Conservation (phyloP, 2,329 filamentous ascomycete genomes). For the Sphaerostilbella broomeana region DNA sequence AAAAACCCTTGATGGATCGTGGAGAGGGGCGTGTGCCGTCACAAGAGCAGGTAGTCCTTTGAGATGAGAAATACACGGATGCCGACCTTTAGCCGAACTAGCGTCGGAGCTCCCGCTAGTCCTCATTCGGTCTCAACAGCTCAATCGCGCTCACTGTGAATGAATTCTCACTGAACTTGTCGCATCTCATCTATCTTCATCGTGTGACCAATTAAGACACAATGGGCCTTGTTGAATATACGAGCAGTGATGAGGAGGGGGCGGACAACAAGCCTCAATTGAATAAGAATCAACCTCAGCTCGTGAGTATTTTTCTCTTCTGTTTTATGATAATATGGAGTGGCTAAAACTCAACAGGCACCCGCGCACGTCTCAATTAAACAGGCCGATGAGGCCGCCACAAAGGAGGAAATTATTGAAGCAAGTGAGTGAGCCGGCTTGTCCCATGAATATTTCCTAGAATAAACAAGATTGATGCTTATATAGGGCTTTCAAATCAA, state of each 20-base stretch:
- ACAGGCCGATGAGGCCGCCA: constrained; percentile 2
- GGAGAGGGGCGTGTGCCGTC: constrained; percentile 8
- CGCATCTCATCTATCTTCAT: not conserved
- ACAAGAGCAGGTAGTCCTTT: not conserved
- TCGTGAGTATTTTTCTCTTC: not conserved
- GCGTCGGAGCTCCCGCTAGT: not conserved
- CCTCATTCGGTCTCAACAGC: constrained; percentile 7
- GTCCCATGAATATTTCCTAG: not conserved
- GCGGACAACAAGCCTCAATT: constrained; percentile 20
- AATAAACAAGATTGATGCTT: not conserved
- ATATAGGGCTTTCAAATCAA: not conserved
- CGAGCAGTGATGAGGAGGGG: constrained; percentile 46
- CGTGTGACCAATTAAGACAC: not conserved
- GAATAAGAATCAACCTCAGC: not conserved
- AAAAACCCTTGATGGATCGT: not conserved
- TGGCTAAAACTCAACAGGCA: constrained; percentile 2
- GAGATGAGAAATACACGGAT: not conserved
- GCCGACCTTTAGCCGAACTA: constrained; percentile 8
- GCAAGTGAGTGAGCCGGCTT: not conserved
- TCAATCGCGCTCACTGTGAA: not conserved
- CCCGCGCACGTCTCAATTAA: constrained; percentile 5
- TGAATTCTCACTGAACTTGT: not conserved
- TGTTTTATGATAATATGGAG: too few relatives aligned
- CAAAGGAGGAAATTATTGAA: not conserved
- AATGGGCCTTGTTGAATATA: constrained; percentile 45